These are phyloP conservation scores for Penicillium sp. DNA, from an alignment of 2,329 filamentous ascomycete genomes.

Conservation along the genomic window DNA sequence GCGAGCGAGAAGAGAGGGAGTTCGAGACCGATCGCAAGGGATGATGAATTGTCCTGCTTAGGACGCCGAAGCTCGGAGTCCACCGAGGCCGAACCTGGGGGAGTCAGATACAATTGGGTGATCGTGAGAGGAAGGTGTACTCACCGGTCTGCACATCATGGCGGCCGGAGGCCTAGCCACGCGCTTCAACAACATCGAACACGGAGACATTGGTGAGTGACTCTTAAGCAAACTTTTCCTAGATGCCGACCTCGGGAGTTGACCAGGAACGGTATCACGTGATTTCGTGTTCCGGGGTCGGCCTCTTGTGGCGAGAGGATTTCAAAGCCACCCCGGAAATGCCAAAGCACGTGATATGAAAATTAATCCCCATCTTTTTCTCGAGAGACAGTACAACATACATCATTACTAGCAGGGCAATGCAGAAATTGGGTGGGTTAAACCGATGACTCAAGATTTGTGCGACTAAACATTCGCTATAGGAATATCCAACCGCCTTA, in stretches of 20 bases:
- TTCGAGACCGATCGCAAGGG: not conserved
- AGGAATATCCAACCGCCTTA: too few species aligned
- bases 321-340: constrained; percentile 5
- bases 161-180: constrained; percentile 1
- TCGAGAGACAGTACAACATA: not conserved
- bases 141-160: not conserved
- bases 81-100: constrained; percentile 1
- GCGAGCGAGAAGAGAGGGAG: not conserved
- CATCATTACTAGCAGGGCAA: not conserved
- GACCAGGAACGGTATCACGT: not conserved
- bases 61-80: not conserved
- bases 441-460: not conserved
- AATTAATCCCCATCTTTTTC: not conserved
- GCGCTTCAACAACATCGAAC: constrained; percentile 7
- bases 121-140: not conserved
- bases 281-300: not conserved
- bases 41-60: constrained; percentile 1
- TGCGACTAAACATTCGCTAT: not conserved
- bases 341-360: not conserved
- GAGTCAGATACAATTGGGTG: not conserved
- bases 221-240: not conserved
- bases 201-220: constrained; percentile 8
- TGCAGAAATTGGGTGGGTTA: not conserved
- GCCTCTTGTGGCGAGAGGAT: not conserved
- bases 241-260: not conserved